Evolutionary conservation across 208 protist species (phyloP).

Genomic region (Willaertia magna): DNA sequence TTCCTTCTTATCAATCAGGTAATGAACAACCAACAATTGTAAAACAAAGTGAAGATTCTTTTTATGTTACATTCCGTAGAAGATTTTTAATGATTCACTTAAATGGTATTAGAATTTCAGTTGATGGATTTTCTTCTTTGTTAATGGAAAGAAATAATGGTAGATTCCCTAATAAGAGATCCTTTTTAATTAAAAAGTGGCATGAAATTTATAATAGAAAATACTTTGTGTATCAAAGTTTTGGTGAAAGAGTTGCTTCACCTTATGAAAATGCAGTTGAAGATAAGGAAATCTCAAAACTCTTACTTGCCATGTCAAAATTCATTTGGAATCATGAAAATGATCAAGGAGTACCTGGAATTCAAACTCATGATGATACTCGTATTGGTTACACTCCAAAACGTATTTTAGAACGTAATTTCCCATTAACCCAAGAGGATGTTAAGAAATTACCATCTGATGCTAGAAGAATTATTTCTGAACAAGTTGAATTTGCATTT

Average conservation of each 20-base stretch:
- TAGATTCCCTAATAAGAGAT: not conserved
- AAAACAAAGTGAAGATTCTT: not conserved
- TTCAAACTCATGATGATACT: not conserved
- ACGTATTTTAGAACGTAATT: not conserved
- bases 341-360: not conserved
- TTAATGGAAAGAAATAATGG: not conserved
- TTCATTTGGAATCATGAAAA: not conserved
- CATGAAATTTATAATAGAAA: not conserved
- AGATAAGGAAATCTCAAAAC: no score
- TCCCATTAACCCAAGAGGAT: not conserved
- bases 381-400: not conserved
- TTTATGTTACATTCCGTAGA: not conserved
- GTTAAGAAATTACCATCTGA: not conserved
- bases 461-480: not conserved
- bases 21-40: no score
- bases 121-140: not conserved
- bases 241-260: not conserved
- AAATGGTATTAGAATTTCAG: not conserved
- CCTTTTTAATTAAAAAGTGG: not conserved
- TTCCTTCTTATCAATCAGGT: no score
- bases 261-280: not conserved
- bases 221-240: not conserved
- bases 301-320: not conserved
- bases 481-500: not conserved
- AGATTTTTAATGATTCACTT: not conserved